Percentiles rank a stretch among this genome's conserved stretches.
phyloP scores from a whole-genome alignment of 345 rosid species.

The Kernera saxatilis region DNA sequence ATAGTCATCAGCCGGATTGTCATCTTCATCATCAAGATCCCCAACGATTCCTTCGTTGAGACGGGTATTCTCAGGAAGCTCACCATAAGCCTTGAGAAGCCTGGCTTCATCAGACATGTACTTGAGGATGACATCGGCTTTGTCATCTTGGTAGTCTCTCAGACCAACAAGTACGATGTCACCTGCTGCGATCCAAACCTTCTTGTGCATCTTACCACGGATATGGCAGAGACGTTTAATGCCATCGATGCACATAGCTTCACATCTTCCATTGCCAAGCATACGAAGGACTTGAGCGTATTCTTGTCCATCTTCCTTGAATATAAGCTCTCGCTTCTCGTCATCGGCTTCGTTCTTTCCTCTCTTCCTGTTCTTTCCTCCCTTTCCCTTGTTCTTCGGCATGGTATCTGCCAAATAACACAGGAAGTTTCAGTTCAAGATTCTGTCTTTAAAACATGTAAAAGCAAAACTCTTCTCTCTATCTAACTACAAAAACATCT shows the following conservation, averaged over 20 bases:
- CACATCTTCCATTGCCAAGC: conserved; percentile 75
- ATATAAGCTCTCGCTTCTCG: conserved; percentile 70
- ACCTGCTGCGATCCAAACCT: conserved; percentile 86
- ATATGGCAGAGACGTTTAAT: conserved; percentile 63
- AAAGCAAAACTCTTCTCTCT: background rate
- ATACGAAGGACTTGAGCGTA: conserved; percentile 69
- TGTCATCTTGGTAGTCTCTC: conserved; percentile 77
- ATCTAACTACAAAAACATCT: background rate
- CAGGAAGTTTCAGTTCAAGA: background rate
- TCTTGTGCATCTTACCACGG: conserved; percentile 85
- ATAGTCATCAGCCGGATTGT: conserved; percentile 49
- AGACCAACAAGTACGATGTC: conserved; percentile 72
- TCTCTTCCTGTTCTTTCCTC: conserved; percentile 87
- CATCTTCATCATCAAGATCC: conserved; percentile 58
- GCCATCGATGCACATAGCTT: conserved; percentile 64
- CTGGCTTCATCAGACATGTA: conserved; percentile 81
- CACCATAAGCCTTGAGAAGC: conserved; percentile 72
- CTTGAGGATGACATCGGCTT: conserved; percentile 79
- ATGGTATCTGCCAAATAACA: conserved; percentile 25
- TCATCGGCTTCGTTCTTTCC: conserved; percentile 80
- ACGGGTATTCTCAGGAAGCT: conserved; percentile 64
- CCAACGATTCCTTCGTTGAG: conserved; percentile 70
- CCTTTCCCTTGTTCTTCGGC: conserved; percentile 89
- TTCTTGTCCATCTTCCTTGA: conserved; percentile 76
- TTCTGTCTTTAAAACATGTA: background rate